Percentiles rank a stretch among this genome's conserved stretches.
Conservation (phyloP, 345 rosid species). For the Xanthoceras sorbifolium region DNA sequence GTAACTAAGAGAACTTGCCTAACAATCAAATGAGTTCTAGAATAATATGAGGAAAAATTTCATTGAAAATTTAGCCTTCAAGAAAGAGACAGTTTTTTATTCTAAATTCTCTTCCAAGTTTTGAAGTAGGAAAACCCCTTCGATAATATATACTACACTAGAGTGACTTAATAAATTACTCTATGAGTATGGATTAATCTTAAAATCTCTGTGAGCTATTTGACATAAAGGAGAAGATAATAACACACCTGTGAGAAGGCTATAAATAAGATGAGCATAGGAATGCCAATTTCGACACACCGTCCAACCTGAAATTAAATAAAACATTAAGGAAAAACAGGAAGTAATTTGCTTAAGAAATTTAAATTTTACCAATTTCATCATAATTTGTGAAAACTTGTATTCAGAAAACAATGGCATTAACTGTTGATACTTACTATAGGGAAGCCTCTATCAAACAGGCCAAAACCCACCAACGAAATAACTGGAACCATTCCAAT, state of each 20-base stretch:
- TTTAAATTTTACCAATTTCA: not conserved
- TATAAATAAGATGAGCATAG: constrained; percentile 83
- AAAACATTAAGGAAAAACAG: not conserved
- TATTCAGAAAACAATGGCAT: not conserved
- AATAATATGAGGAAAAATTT: not conserved
- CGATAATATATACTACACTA: no score
- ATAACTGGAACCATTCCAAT: constrained; percentile 98
- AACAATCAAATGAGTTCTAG: not conserved
- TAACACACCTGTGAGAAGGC: constrained; percentile 77
- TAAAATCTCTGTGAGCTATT: not conserved
- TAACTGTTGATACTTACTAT: constrained; percentile 51
- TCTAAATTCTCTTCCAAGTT: not conserved
- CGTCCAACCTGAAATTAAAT: constrained; percentile 62
- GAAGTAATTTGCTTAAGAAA: not conserved
- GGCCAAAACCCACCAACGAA: constrained; percentile 85
- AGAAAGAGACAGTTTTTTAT: not conserved
- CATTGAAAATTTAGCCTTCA: not conserved
- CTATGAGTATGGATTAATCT: not conserved
- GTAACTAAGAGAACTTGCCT: not conserved
- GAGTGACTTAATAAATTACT: not conserved
- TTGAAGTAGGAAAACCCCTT: no score
- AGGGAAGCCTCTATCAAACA: constrained; percentile 98
- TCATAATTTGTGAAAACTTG: constrained; percentile 2
- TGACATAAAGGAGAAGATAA: not conserved
- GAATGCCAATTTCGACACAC: constrained; percentile 90